Evolutionary conservation across 2,329 filamentous ascomycete genomes (phyloP).

Genomic region (Emmonsia crescens): DNA sequence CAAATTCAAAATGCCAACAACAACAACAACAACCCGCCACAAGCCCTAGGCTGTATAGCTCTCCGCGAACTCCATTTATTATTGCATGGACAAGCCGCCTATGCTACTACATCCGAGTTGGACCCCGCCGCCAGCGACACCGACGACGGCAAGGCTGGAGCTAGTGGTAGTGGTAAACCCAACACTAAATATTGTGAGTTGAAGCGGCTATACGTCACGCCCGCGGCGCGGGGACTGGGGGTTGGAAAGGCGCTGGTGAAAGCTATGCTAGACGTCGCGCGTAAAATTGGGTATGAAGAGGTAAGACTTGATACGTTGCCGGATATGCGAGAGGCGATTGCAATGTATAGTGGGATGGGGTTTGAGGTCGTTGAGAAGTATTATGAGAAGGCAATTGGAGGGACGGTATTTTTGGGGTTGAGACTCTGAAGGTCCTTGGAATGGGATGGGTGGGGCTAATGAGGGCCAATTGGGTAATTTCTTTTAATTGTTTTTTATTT

Average conservation of each 20-base stretch:
- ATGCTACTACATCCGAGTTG: too few species aligned
- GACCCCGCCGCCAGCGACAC: background rate
- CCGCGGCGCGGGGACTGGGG: slow-evolving; percentile 39
- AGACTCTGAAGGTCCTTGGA: slow-evolving; percentile 12
- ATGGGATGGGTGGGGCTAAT: too few species aligned
- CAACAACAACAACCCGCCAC: background rate
- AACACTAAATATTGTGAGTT: slow-evolving; percentile 38
- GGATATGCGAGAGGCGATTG: slow-evolving; percentile 41
- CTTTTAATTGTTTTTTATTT: too few species aligned
- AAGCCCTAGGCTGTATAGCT: slow-evolving; percentile 40
- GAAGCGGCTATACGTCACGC: slow-evolving; percentile 46
- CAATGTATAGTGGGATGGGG: slow-evolving; percentile 40
- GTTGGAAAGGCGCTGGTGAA: slow-evolving; percentile 40
- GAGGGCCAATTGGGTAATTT: background rate
- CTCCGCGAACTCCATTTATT: slow-evolving; percentile 30
- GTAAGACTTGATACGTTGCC: slow-evolving; percentile 48
- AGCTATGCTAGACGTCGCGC: slow-evolving; percentile 36
- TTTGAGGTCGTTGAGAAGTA: slow-evolving; percentile 44
- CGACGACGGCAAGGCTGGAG: background rate
- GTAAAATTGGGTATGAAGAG: slow-evolving; percentile 39
- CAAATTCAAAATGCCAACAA: slow-evolving; percentile 2
- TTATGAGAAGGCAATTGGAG: slow-evolving; percentile 45
- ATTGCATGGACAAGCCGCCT: background rate
- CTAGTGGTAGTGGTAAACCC: slow-evolving; percentile 4
- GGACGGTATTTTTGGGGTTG: slow-evolving; percentile 43